Conservation (phyloP, 495 filamentous ascomycete species). For the Xeromyces bisporus region DNA sequence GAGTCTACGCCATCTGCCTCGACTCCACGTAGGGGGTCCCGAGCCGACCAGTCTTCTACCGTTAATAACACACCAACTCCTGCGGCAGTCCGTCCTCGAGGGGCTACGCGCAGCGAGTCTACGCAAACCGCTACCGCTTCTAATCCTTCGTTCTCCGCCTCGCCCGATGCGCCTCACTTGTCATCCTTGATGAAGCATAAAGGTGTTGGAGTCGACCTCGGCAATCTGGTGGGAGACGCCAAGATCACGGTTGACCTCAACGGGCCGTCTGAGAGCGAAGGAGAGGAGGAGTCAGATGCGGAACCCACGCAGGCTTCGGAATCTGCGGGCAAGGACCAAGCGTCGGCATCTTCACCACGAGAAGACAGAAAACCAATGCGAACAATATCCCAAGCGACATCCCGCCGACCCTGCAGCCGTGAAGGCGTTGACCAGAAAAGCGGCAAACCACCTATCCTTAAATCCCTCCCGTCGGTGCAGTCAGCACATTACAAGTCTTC, state of each 20-base stretch:
- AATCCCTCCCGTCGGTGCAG: conserved; percentile 17
- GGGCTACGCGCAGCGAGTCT: conserved; percentile 4
- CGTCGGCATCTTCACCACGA: conserved; percentile 5
- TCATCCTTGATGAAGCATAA: conserved; percentile 50
- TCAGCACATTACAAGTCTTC: conserved; percentile 19
- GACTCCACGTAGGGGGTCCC: conserved; percentile 12
- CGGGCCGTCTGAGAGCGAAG: conserved; percentile 13
- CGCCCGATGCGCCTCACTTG: conserved; percentile 57
- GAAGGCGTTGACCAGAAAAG: conserved; percentile 29
- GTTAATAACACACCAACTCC: conserved; percentile 21
- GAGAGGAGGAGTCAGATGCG: conserved; percentile 10
- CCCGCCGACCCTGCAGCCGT: conserved; percentile 35
- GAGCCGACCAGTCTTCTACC: conserved; percentile 5
- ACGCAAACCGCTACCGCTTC: conserved; percentile 5
- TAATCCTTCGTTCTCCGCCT: conserved; percentile 25
- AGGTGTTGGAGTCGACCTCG: conserved; percentile 46
- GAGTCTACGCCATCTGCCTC: conserved; percentile 32
- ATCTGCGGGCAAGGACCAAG: conserved; percentile 4
- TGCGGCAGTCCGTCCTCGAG: conserved; percentile 3
- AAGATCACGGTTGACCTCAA: conserved; percentile 14
- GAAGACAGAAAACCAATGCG: conserved; percentile 35
- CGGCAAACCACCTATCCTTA: conserved; percentile 13
- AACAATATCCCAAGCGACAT: conserved; percentile 35
- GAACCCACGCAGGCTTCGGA: conserved; percentile 5
- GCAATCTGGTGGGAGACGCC: conserved; percentile 26